Conservation (phyloP, 208 protist genomes). For the Entamoeba moshkovskii region DNA sequence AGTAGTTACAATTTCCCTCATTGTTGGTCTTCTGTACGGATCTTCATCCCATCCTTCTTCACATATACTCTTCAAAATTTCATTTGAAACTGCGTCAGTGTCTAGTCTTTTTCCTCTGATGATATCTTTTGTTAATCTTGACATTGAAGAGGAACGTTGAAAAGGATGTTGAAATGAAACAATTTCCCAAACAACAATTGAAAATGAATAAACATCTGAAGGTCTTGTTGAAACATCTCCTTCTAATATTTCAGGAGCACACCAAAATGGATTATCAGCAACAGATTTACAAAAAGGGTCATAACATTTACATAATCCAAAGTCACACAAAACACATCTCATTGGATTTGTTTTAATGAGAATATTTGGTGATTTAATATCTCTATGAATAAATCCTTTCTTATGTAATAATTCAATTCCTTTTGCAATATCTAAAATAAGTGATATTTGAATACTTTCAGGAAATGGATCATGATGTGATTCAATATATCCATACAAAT, state of each 20-base stretch:
- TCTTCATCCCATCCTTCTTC: neutral
- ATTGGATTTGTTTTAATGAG: neutral
- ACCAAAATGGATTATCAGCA: neutral
- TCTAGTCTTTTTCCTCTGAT: neutral
- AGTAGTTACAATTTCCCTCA: neutral
- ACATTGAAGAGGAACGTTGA: neutral
- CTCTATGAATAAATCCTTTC: neutral
- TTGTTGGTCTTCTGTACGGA: neutral
- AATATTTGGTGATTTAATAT: neutral
- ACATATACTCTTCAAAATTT: neutral
- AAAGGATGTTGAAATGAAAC: neutral
- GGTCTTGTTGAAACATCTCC: neutral
- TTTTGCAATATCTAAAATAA: neutral
- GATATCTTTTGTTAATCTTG: neutral
- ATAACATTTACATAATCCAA: neutral
- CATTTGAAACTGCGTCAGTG: neutral
- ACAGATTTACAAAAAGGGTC: neutral
- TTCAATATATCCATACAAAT: neutral
- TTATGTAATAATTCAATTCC: neutral
- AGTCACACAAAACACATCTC: neutral
- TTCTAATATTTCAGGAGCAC: neutral
- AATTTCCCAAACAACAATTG: neutral
- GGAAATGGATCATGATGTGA: neutral
- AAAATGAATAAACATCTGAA: neutral
- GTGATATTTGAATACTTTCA: neutral